Evolutionary conservation across 1,284 basidiomycete genomes (phyloP).

Genomic region (Boletus subluridellus): DNA sequence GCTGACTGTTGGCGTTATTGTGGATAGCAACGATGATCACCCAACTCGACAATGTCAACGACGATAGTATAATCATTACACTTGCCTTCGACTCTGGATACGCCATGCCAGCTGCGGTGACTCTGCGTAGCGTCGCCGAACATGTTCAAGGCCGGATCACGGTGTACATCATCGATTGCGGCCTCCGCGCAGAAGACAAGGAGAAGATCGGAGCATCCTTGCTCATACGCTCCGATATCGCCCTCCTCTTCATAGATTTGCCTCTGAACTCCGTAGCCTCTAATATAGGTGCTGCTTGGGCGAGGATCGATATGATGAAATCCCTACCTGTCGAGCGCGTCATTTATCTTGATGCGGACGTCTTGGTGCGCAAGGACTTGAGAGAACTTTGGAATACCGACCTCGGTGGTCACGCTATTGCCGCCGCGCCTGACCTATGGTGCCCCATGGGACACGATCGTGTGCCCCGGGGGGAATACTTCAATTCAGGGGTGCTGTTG

Average conservation of each 20-base stretch:
- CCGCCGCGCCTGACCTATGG: background rate
- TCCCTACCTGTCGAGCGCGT: background rate
- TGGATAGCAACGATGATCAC: background rate
- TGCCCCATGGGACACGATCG: background rate
- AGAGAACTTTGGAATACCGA: background rate
- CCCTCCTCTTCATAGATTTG: background rate
- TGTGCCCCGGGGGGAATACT: background rate
- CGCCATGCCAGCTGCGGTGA: background rate
- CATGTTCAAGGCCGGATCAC: background rate
- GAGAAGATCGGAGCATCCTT: background rate
- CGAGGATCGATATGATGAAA: background rate
- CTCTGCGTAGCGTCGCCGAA: background rate
- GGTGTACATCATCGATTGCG: background rate
- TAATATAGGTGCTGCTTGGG: background rate
- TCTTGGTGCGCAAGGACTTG: background rate
- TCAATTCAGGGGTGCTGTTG: background rate
- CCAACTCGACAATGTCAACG: background rate
- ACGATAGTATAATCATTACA: background rate
- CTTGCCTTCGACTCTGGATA: background rate
- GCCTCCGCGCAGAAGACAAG: background rate
- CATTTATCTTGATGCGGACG: background rate
- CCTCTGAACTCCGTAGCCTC: background rate
- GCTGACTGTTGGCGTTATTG: background rate
- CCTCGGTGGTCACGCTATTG: background rate
- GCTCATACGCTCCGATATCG: background rate